A percentile compares a stretch with the other conserved stretches of the same genome.
These are phyloP conservation scores for Coemansia umbellata DNA, from an alignment of 192 early-diverging fungal species.

Conservation along the genomic window DNA sequence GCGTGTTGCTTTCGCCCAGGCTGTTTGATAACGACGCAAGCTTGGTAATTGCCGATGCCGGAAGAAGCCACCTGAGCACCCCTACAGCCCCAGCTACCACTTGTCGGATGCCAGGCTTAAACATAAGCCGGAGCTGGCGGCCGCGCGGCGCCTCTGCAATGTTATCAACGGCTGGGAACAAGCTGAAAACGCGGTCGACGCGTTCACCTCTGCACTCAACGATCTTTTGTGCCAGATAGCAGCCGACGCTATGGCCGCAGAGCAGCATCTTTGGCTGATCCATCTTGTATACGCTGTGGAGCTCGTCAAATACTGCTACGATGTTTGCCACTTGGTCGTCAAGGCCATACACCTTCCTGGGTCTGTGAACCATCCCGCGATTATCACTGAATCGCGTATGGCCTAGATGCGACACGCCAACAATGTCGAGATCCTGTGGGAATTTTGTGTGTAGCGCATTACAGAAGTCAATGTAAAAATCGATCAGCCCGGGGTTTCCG, in stretches of 20 bases:
- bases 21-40: constrained; percentile 15
- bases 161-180: constrained; percentile 79
- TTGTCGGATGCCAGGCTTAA: constrained; percentile 29
- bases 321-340: constrained; percentile 31
- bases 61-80: constrained; percentile 33
- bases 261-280: constrained; percentile 17
- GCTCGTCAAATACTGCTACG: constrained; percentile 37
- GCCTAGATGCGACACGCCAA: constrained; percentile 53
- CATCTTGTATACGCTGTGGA: constrained; percentile 15
- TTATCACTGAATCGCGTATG: constrained; percentile 41
- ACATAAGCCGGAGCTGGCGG: constrained; percentile 47
- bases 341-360: constrained; percentile 13
- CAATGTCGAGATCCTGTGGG: constrained; percentile 55
- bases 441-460: constrained; percentile 52
- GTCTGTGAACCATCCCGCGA: constrained; percentile 17
- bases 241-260: constrained; percentile 30
- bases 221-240: constrained; percentile 49
- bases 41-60: constrained; percentile 11
- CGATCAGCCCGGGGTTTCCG: constrained; percentile 77
- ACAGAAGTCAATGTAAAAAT: constrained; percentile 79
- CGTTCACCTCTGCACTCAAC: constrained; percentile 58
- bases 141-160: constrained; percentile 79
- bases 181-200: constrained; percentile 59
- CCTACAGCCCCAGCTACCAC: constrained; percentile 28
- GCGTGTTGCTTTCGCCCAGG: constrained; percentile 44